These are phyloP conservation scores for Penicillium sp. DNA, from an alignment of 2,329 filamentous ascomycete genomes.

Conservation along the genomic window DNA sequence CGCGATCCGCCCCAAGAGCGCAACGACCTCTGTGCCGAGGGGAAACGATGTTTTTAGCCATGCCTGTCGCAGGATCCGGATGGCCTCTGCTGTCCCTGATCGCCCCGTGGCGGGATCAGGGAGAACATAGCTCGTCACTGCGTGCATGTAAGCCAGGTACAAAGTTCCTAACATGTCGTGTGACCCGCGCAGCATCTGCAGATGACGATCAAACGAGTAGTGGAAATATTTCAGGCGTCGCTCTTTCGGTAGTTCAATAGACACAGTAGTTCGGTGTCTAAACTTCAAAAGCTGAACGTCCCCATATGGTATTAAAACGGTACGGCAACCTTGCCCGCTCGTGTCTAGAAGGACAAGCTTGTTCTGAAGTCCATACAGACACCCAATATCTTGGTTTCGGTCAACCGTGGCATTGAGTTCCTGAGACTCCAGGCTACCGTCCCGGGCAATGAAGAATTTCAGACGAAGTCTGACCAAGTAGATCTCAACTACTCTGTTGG, in stretches of 20 bases:
- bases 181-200: background rate
- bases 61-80: conserved; percentile 21
- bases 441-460: too few relatives aligned
- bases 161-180: conserved; percentile 15
- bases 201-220: too few relatives aligned
- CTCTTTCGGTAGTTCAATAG: too few relatives aligned
- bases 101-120: conserved; percentile 29
- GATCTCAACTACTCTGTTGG: too few relatives aligned
- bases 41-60: conserved; percentile 13
- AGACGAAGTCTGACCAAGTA: too few relatives aligned
- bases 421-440: too few relatives aligned
- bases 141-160: conserved; percentile 33
- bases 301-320: too few relatives aligned
- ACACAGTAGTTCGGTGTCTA: too few relatives aligned
- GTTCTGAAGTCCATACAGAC: conserved; percentile 23
- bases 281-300: background rate
- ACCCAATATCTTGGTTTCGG: conserved; percentile 21
- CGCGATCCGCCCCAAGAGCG: conserved; percentile 20
- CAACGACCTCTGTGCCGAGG: conserved; percentile 8
- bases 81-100: conserved; percentile 32
- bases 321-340: too few relatives aligned
- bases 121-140: conserved; percentile 29
- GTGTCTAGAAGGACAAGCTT: conserved; percentile 21
- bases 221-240: too few relatives aligned
- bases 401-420: conserved; percentile 15